These are phyloP conservation scores for Porcisia hertigi DNA, from an alignment of 208 protist genomes.

Conservation along the genomic window DNA sequence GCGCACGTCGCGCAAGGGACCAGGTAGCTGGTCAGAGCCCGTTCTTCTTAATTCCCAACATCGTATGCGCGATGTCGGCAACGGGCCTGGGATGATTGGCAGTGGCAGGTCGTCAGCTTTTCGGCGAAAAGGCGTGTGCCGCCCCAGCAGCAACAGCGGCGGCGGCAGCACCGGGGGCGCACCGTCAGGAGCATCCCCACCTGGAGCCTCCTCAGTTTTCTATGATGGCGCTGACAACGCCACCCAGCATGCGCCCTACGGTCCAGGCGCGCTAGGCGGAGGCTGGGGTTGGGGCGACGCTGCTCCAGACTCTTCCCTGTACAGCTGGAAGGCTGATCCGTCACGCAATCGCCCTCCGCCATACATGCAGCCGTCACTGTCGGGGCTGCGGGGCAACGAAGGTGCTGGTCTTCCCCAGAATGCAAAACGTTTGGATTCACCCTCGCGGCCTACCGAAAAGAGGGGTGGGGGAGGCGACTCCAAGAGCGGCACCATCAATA, in stretches of 20 bases:
- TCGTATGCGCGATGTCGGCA: conserved; percentile 1
- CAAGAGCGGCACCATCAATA: background rate
- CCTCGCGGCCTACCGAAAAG: conserved; percentile 15
- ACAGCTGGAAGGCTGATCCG: conserved; percentile 58
- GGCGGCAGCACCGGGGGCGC: background rate
- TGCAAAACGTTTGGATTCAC: conserved; percentile 14
- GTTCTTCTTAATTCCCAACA: conserved; percentile 10
- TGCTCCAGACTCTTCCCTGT: conserved; percentile 24
- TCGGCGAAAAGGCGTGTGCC: no score
- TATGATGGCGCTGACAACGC: conserved; percentile 36
- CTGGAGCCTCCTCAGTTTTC: conserved; percentile 11
- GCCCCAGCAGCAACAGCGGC: background rate
- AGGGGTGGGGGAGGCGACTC: background rate
- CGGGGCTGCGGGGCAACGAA: conserved; percentile 10
- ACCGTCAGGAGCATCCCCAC: background rate
- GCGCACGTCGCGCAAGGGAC: conserved; percentile 65
- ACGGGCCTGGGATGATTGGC: background rate
- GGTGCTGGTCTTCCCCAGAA: conserved; percentile 4
- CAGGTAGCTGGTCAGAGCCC: conserved; percentile 59
- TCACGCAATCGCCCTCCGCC: conserved; percentile 13
- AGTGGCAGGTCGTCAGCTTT: background rate
- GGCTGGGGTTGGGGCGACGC: conserved; percentile 3
- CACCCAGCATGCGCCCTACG: conserved; percentile 13
- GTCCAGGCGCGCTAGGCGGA: conserved; percentile 13
- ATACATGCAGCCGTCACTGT: conserved; percentile 8